These are phyloP conservation scores for Lepidium didymum DNA, from an alignment of 345 rosid genomes.

Conservation along the genomic window DNA sequence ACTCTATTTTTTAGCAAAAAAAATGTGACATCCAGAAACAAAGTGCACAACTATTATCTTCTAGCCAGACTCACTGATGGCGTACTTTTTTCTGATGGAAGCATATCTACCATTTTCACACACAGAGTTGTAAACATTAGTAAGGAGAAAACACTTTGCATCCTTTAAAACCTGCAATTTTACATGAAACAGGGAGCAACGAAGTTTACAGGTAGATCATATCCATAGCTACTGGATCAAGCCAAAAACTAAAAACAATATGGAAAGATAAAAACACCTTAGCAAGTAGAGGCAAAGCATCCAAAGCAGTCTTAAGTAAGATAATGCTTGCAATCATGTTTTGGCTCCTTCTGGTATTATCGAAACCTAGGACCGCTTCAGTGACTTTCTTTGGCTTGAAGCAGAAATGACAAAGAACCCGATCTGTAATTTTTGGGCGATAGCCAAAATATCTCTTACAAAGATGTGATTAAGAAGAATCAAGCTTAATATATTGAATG, in stretches of 20 bases:
- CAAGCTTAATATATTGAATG: conserved; percentile 4
- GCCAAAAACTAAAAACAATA: neutral
- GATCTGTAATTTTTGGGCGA: conserved; percentile 46
- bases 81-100: conserved; percentile 73
- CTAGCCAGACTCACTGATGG: conserved; percentile 9
- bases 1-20: neutral
- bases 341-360: conserved; percentile 80
- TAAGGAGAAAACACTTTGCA: conserved; percentile 80
- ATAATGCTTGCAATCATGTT: conserved; percentile 80
- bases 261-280: conserved; percentile 41
- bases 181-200: neutral
- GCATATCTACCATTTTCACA: conserved; percentile 73
- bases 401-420: conserved; percentile 98
- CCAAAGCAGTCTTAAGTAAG: conserved; percentile 88
- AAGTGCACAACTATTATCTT: neutral
- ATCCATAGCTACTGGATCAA: neutral
- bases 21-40: neutral
- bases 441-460: conserved; percentile 4
- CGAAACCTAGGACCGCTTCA: conserved; percentile 49
- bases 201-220: neutral
- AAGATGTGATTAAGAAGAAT: conserved; percentile 5
- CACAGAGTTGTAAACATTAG: conserved; percentile 63
- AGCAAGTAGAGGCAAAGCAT: conserved; percentile 81
- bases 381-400: conserved; percentile 84
- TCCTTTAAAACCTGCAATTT: conserved; percentile 69